Conservation (phyloP, 2,329 filamentous ascomycete genomes). For the Cladosporium sp. region DNA sequence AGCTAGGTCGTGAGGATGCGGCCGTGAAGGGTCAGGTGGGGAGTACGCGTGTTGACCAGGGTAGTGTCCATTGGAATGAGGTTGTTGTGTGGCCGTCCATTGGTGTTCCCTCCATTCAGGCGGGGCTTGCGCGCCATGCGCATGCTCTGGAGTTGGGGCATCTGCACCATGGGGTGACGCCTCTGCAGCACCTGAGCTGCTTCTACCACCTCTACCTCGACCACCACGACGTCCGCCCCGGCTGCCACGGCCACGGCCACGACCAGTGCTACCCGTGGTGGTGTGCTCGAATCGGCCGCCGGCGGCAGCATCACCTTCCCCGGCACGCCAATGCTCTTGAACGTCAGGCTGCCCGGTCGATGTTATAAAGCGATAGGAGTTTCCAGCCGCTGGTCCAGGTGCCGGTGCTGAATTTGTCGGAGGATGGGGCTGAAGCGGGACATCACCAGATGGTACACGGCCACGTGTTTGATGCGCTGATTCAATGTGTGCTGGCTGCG, state of each 20-base stretch:
- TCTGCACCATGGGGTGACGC: slow-evolving; percentile 22
- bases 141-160: slow-evolving; percentile 31
- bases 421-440: background rate
- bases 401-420: slow-evolving; percentile 25
- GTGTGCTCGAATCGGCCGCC: slow-evolving; percentile 7
- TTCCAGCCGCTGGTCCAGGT: slow-evolving; percentile 23
- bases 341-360: slow-evolving; percentile 33
- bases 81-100: slow-evolving; percentile 40
- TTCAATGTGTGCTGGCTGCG: slow-evolving; percentile 9
- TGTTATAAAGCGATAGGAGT: slow-evolving; percentile 37
- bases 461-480: slow-evolving; percentile 6
- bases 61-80: slow-evolving; percentile 41
- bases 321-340: slow-evolving; percentile 32
- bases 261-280: background rate
- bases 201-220: slow-evolving; percentile 37
- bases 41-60: slow-evolving; percentile 24
- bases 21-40: slow-evolving; percentile 22
- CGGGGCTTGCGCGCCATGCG: slow-evolving; percentile 22
- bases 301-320: slow-evolving; percentile 14
- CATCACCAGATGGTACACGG: slow-evolving; percentile 6
- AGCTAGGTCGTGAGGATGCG: background rate
- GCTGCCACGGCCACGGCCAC: slow-evolving; percentile 25
- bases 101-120: slow-evolving; percentile 45
- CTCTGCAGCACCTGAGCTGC: slow-evolving; percentile 25
- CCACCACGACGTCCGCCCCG: slow-evolving; percentile 39